phyloP scores from a whole-genome alignment of 2,329 filamentous ascomycete species.

The Aspergillus sp. region DNA sequence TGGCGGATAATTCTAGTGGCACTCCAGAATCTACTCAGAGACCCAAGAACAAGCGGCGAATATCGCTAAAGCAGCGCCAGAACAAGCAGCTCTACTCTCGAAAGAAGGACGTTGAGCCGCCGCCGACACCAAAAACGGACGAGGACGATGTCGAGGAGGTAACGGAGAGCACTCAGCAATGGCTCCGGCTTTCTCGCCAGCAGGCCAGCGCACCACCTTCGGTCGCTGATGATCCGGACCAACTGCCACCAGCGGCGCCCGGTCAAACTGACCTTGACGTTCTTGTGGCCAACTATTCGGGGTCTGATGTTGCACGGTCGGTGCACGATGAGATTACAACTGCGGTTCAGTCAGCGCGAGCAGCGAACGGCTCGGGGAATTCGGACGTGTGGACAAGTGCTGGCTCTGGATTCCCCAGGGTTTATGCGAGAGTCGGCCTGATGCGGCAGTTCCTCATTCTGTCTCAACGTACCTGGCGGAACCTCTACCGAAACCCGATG shows the following conservation, averaged over 20 bases:
- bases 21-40: conserved; percentile 53
- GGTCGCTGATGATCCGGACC: conserved; percentile 59
- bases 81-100: conserved; percentile 85
- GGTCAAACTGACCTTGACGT: conserved; percentile 70
- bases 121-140: conserved; percentile 53
- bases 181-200: conserved; percentile 51
- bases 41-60: conserved; percentile 60
- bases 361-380: conserved; percentile 58
- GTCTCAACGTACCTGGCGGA: conserved; percentile 87
- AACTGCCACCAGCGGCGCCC: conserved; percentile 50
- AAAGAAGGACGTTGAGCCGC: conserved; percentile 53
- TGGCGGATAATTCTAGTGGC: conserved; percentile 56
- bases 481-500: conserved; percentile 94
- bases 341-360: conserved; percentile 54
- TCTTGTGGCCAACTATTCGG: conserved; percentile 64
- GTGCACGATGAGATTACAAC: conserved; percentile 71
- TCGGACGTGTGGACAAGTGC: conserved; percentile 42
- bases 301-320: conserved; percentile 65
- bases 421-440: conserved; percentile 74
- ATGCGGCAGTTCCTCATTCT: conserved; percentile 78
- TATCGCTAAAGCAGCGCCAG: conserved; percentile 77
- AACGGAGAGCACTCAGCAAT: conserved; percentile 45
- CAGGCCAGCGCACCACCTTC: conserved; percentile 48
- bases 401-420: conserved; percentile 56
- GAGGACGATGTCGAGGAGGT: conserved; percentile 51